Conservation (phyloP, 441 rosid genomes). For the Pelargonium fulgidum region DNA sequence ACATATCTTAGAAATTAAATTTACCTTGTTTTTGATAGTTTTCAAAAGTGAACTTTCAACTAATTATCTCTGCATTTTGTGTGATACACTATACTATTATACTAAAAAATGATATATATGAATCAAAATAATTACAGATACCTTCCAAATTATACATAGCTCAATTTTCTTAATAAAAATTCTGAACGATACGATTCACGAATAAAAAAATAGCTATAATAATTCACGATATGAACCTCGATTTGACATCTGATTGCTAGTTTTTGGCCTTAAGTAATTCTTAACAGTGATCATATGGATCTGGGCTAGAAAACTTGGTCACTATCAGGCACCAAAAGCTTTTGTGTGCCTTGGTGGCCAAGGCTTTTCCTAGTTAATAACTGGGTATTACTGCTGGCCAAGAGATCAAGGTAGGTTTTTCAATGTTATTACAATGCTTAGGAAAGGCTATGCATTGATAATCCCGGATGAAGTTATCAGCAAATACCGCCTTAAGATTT, state of each 20-base stretch:
- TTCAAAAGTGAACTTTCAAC: no score
- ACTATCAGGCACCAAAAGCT: not conserved
- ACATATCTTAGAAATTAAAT: no score
- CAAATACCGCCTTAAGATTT: constrained; percentile 10
- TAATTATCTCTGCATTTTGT: no score
- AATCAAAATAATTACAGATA: no score
- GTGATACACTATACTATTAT: no score
- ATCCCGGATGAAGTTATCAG: not conserved
- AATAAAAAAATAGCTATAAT: no score
- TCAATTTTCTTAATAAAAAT: no score
- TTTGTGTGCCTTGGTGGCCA: not conserved
- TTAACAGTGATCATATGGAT: not conserved
- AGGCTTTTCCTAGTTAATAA: not conserved
- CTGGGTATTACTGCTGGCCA: not conserved
- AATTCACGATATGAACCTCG: no score
- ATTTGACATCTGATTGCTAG: not conserved
- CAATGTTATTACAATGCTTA: not conserved
- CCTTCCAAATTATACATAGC: no score
- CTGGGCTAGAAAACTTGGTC: not conserved
- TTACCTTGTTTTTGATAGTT: no score
- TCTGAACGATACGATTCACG: no score
- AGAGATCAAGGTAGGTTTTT: constrained; percentile 5
- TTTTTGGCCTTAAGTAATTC: not conserved
- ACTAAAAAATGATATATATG: no score
- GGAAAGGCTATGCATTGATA: not conserved